phyloP scores from a whole-genome alignment of 768 basidiomycete genomes.

The button mushroom (Agaricus bisporus) region DNA sequence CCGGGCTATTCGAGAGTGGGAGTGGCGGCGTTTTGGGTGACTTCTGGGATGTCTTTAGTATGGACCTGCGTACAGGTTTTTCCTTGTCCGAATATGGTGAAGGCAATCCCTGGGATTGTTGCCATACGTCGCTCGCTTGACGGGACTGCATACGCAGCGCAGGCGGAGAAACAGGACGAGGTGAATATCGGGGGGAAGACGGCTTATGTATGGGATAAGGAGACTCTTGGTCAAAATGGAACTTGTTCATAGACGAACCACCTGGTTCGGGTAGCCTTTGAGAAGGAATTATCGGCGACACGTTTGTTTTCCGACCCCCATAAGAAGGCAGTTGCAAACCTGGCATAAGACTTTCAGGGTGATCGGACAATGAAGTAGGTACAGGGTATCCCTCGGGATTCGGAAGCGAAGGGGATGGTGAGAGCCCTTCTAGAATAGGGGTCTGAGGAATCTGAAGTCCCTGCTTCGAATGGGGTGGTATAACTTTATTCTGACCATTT shows the following conservation, averaged over 20 bases:
- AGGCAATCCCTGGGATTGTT: slow-evolving; percentile 7
- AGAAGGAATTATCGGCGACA: slow-evolving; percentile 33
- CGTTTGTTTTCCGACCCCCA: slow-evolving; percentile 13
- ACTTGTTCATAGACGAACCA: slow-evolving; percentile 32
- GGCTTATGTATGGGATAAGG: slow-evolving; percentile 52
- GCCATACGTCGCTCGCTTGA: slow-evolving; percentile 15
- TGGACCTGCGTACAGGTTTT: slow-evolving; percentile 57
- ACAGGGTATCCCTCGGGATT: slow-evolving; percentile 6
- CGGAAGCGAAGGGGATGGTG: background rate
- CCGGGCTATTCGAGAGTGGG: slow-evolving; percentile 8
- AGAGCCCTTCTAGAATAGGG: background rate
- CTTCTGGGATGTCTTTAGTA: slow-evolving; percentile 40
- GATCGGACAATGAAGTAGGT: slow-evolving; percentile 4
- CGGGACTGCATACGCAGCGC: slow-evolving; percentile 12
- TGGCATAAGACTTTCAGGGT: background rate
- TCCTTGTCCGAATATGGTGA: slow-evolving; percentile 33
- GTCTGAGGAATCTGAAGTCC: slow-evolving; percentile 1
- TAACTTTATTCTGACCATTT: background rate
- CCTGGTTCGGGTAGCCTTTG: slow-evolving; percentile 32
- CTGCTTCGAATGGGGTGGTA: slow-evolving; percentile 10
- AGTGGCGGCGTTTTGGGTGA: slow-evolving; percentile 16
- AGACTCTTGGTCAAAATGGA: slow-evolving; percentile 71
- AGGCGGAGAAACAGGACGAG: slow-evolving; percentile 27
- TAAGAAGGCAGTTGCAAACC: background rate
- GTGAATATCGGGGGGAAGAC: slow-evolving; percentile 23